Evolutionary conservation across 345 rosid genomes (phyloP).

Genomic region (Brassica rapa): DNA sequence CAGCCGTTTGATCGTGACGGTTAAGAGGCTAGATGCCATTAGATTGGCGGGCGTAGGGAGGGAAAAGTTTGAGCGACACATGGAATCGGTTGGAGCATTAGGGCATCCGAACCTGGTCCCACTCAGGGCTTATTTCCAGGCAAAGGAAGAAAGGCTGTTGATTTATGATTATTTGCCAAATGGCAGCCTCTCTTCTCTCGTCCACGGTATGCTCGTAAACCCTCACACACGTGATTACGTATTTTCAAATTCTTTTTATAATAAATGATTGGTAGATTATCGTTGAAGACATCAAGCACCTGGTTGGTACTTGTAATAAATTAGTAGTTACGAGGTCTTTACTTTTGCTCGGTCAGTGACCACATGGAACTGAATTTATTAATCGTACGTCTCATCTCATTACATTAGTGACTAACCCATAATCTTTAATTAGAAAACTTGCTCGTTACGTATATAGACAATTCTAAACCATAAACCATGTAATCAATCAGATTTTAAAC

Average conservation of each 20-base stretch:
- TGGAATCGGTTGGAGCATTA: constrained; percentile 94
- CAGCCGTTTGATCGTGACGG: constrained; percentile 70
- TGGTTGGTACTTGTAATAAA: constrained; percentile 25
- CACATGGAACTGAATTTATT: not conserved
- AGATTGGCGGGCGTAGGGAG: constrained; percentile 58
- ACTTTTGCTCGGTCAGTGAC: not conserved
- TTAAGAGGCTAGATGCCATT: constrained; percentile 75
- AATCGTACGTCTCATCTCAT: not conserved
- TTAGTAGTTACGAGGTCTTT: constrained; percentile 23
- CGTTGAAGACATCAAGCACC: constrained; percentile 29
- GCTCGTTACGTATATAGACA: not conserved
- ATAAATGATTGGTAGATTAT: not conserved
- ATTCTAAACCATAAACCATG: too few relatives aligned
- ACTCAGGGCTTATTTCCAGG: constrained; percentile 81
- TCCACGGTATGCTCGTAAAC: constrained; percentile 59
- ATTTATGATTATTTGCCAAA: constrained; percentile 88
- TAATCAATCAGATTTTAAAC: not conserved
- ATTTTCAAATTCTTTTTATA: not conserved
- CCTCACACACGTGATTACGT: not conserved
- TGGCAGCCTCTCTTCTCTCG: constrained; percentile 83
- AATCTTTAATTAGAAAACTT: not conserved
- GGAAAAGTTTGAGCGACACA: constrained; percentile 73
- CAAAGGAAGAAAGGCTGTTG: constrained; percentile 77
- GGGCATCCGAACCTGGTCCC: constrained; percentile 94
- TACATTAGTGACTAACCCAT: not conserved